Percentiles rank a stretch among this genome's conserved stretches.
phyloP scores from a whole-genome alignment of 345 rosid genomes.

The Odontarrhena argentea region DNA sequence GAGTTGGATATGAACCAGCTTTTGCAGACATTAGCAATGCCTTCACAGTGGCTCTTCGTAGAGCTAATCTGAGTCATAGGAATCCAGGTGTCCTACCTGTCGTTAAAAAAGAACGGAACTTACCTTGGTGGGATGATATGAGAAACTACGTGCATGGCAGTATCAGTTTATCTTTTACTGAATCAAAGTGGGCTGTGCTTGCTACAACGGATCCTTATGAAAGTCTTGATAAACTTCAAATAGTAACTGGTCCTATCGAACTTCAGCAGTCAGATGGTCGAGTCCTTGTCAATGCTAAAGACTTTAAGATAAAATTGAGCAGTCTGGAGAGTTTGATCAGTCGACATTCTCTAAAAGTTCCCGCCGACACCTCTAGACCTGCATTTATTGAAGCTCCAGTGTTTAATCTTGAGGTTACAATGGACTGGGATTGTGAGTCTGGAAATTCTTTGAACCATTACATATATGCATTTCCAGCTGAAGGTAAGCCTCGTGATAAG shows the following conservation, averaged over 20 bases:
- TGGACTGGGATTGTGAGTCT: slow-evolving; percentile 96
- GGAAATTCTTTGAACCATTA: slow-evolving; percentile 90
- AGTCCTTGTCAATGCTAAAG: slow-evolving; percentile 67
- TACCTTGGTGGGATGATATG: slow-evolving; percentile 99
- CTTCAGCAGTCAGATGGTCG: slow-evolving; percentile 94
- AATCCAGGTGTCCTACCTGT: slow-evolving; percentile 58
- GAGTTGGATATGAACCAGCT: slow-evolving; percentile 94
- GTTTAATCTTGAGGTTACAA: slow-evolving; percentile 79
- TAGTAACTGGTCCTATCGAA: slow-evolving; percentile 70
- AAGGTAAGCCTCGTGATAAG: slow-evolving; percentile 78
- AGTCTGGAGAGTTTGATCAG: slow-evolving; percentile 85
- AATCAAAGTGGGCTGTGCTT: slow-evolving; percentile 72
- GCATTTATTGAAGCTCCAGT: slow-evolving; percentile 75
- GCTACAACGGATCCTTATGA: slow-evolving; percentile 97
- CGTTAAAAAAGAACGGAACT: slow-evolving; percentile 81
- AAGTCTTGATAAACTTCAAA: slow-evolving; percentile 84
- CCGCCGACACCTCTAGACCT: slow-evolving; percentile 51
- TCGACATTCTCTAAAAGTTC: slow-evolving; percentile 58
- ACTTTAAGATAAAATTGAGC: slow-evolving; percentile 80
- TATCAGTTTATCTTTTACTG: slow-evolving; percentile 63
- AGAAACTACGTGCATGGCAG: slow-evolving; percentile 93
- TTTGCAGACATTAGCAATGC: slow-evolving; percentile 96
- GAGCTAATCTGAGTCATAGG: slow-evolving; percentile 85
- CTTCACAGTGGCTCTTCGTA: slow-evolving; percentile 93
- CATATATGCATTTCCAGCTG: slow-evolving; percentile 81